These are phyloP conservation scores for Pyrenopolyporus hunteri DNA, from an alignment of 495 filamentous ascomycete species.

Conservation along the genomic window DNA sequence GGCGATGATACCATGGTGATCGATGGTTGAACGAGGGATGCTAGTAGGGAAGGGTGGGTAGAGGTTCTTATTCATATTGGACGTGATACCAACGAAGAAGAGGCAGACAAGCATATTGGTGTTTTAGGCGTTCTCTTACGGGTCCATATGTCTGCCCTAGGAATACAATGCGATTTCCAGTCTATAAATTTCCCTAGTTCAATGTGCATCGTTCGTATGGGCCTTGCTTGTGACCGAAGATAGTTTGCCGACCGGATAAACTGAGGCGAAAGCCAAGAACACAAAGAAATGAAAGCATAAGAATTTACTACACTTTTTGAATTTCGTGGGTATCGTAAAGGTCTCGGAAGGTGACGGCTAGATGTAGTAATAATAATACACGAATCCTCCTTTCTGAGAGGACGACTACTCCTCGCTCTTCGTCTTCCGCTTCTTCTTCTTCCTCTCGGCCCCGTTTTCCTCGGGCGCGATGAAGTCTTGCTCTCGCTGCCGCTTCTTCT, in stretches of 20 bases:
- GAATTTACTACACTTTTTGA: neutral
- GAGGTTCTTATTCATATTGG: neutral
- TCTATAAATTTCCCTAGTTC: neutral
- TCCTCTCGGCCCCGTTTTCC: constrained; percentile 68
- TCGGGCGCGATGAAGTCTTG: constrained; percentile 85
- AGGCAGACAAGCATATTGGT: constrained; percentile 22
- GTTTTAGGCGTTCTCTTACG: constrained; percentile 28
- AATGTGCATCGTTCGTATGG: neutral
- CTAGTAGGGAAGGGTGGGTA: neutral
- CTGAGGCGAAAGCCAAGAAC: no score
- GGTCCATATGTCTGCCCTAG: neutral
- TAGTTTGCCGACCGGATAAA: no score
- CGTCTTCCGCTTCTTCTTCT: constrained; percentile 62
- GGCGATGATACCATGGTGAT: constrained; percentile 95
- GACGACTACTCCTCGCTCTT: constrained; percentile 54
- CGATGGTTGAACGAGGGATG: constrained; percentile 39
- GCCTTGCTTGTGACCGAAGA: no score
- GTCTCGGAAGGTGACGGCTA: constrained; percentile 7
- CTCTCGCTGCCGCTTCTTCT: constrained; percentile 84
- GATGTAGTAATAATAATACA: constrained; percentile 3
- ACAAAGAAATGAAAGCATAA: no score
- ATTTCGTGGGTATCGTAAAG: constrained; percentile 31
- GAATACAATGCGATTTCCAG: constrained; percentile 10
- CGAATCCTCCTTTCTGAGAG: neutral
- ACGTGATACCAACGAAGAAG: constrained; percentile 36